A percentile compares a stretch with the other conserved stretches of the same genome.
Conservation (phyloP, 2,329 filamentous ascomycete species). For the Alternaria solani region DNA sequence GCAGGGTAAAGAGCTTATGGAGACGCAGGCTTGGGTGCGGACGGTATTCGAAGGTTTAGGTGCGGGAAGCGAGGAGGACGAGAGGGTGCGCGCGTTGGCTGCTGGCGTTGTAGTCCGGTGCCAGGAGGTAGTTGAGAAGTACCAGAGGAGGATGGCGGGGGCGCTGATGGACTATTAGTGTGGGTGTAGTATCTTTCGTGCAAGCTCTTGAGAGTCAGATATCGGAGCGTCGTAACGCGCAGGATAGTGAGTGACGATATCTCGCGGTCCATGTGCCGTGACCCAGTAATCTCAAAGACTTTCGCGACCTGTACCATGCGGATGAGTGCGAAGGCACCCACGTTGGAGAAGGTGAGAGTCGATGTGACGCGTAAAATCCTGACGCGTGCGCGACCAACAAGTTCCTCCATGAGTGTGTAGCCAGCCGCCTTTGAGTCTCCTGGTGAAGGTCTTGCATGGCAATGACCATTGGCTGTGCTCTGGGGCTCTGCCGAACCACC, state of each 20-base stretch:
- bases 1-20: slow-evolving; percentile 78
- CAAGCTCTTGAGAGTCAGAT: not conserved
- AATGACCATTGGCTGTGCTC: too few relatives aligned
- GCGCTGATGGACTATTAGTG: slow-evolving; percentile 60
- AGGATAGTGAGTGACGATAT: not conserved
- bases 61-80: slow-evolving; percentile 69
- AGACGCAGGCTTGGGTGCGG: slow-evolving; percentile 86
- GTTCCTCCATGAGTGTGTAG: not conserved
- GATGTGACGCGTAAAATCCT: not conserved
- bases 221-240: too few relatives aligned
- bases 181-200: not conserved
- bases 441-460: too few relatives aligned
- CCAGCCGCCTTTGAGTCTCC: too few relatives aligned
- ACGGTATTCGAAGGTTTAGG: slow-evolving; percentile 70
- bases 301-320: not conserved
- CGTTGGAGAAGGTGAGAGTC: not conserved
- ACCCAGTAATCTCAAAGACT: not conserved
- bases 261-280: not conserved
- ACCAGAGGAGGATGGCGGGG: slow-evolving; percentile 79
- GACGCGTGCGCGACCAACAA: not conserved
- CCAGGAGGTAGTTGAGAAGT: slow-evolving; percentile 82
- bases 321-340: not conserved
- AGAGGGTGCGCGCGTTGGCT: slow-evolving; percentile 78
- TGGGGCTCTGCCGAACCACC: too few relatives aligned
- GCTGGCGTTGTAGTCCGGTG: slow-evolving; percentile 80